A percentile compares a stretch with the other conserved stretches of the same genome.
Evolutionary conservation across 1,284 basidiomycete genomes (phyloP).

Genomic region (Anthracocystis walkeri): DNA sequence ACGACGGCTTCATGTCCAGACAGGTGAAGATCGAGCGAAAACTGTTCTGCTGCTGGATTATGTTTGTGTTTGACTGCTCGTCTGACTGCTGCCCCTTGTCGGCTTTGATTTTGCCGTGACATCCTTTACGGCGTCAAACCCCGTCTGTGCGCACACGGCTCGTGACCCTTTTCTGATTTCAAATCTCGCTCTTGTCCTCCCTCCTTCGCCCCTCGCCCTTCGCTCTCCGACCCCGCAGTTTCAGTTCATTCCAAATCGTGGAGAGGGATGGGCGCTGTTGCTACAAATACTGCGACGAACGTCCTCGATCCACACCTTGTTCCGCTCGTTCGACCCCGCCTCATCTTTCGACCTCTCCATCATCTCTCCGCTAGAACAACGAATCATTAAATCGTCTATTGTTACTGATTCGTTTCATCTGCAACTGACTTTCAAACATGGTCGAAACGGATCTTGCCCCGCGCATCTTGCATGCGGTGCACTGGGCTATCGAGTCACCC

Average conservation of each 20-base stretch:
- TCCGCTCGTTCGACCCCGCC: slow-evolving; percentile 9
- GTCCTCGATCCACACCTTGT: too few species aligned
- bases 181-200: too few species aligned
- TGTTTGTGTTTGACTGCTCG: too few species aligned
- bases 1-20: slow-evolving; percentile 4
- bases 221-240: too few species aligned
- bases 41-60: background rate
- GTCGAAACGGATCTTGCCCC: slow-evolving; percentile 45
- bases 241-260: background rate
- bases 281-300: slow-evolving; percentile 7
- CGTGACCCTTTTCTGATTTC: too few species aligned
- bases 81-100: too few species aligned
- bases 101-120: too few species aligned
- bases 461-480: slow-evolving; percentile 27
- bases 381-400: too few species aligned
- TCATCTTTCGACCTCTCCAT: background rate
- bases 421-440: slow-evolving; percentile 10
- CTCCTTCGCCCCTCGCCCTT: too few species aligned
- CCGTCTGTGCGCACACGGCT: too few species aligned
- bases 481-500: slow-evolving; percentile 40
- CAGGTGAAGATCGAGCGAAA: background rate
- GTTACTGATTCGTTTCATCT: background rate
- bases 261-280: background rate
- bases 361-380: background rate
- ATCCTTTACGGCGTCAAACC: too few species aligned